phyloP scores from a whole-genome alignment of 306 rosid species.

The Arachis stenosperma region DNA sequence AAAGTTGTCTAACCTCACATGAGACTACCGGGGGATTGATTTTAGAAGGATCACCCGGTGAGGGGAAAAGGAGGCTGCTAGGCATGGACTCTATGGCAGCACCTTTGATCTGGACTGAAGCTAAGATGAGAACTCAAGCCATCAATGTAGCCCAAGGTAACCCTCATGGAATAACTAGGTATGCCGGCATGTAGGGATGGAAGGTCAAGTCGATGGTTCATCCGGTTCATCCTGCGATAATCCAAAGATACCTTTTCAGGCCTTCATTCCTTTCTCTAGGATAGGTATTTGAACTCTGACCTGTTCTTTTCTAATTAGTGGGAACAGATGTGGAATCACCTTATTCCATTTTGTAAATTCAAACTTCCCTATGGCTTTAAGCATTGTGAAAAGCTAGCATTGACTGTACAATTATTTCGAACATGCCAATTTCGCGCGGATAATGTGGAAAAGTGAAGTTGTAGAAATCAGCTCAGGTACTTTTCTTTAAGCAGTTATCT shows the following conservation, averaged over 20 bases:
- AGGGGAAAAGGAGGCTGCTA: slow-evolving; percentile 58
- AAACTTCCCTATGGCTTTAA: slow-evolving; percentile 41
- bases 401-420: slow-evolving; percentile 3
- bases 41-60: slow-evolving; percentile 75
- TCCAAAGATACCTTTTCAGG: slow-evolving; percentile 27
- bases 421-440: neutral
- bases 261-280: slow-evolving; percentile 39
- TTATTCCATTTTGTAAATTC: slow-evolving; percentile 62
- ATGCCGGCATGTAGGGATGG: slow-evolving; percentile 69
- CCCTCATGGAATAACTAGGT: slow-evolving; percentile 62
- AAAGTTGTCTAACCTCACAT: slow-evolving; percentile 93
- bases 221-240: slow-evolving; percentile 39
- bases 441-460: slow-evolving; percentile 3
- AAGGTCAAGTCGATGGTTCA: slow-evolving; percentile 39
- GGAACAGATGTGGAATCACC: slow-evolving; percentile 45
- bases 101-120: slow-evolving; percentile 77
- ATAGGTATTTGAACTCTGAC: slow-evolving; percentile 36
- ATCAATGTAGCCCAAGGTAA: slow-evolving; percentile 64
- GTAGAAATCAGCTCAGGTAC: neutral
- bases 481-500: slow-evolving; percentile 25
- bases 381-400: slow-evolving; percentile 40
- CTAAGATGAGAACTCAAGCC: slow-evolving; percentile 73
- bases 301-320: slow-evolving; percentile 47
- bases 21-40: slow-evolving; percentile 79
- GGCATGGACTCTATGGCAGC: slow-evolving; percentile 64